Evolutionary conservation across 441 rosid genomes (phyloP), one percentile per base, ranked within the genome.

Genomic region (Pelargonium australe): DNA sequence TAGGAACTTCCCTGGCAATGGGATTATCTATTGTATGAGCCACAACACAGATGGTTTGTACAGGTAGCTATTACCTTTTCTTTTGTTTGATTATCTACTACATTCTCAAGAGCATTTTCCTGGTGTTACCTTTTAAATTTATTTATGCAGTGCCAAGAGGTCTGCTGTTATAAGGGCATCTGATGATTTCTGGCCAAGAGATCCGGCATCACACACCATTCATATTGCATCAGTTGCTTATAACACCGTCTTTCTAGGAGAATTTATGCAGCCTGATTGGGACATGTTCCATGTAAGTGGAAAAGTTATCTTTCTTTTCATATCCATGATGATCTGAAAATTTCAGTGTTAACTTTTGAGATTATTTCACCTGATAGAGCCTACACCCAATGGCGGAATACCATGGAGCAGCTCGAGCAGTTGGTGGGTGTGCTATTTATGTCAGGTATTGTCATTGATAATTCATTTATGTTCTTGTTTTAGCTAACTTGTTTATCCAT

Each of bases 21-120:
- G 97, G 0, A 84, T 87, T 83, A 87, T 94, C 47, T 95, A 97
- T 16, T 94, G 97, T 74, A 94, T 94, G 98, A 86, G 98, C 67
- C 98, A 94, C 45, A 91, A 88, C 45, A 94, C 93, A 0, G 98
- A 94, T 80, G 93, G 96, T 16, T 88, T 94, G 10, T 94, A 94
- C 58, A 51, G 58, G 58, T 51, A 51, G 5, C 1, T n/a, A 3
- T 51, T 51, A 51, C 3, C 58, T n/a, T 51, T 28, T 28, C 31
- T 51, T 4, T 10, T 10, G 53, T 5, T 47, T 47, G 53, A 47
- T 2, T 9, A 11, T 13, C 10, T 47, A 9, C 14, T 47, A 10
- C n/a, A 47, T 47, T 4, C 58, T 51, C 58, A 51, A 14, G 20
- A 13, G n/a, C 19, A 3, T 1, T 51, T 17, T 51, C 20, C 3